phyloP scores from a whole-genome alignment of 805 yeast genomes.

The Sporopachydermia quercuum region DNA sequence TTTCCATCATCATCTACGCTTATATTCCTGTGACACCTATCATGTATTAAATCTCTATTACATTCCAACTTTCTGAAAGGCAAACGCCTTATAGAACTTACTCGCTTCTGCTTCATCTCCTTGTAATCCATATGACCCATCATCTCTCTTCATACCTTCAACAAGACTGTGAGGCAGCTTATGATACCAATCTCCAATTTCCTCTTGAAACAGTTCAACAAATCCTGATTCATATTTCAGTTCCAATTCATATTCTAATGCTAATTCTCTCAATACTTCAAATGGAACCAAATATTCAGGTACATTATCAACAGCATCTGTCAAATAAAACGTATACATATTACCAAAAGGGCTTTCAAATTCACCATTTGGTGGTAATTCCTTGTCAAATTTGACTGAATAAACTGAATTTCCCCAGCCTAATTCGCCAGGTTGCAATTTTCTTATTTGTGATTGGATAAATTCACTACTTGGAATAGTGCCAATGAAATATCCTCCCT shows the following conservation, averaged over 20 bases:
- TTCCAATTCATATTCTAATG: constrained; percentile 69
- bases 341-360: constrained; percentile 73
- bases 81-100: constrained; percentile 76
- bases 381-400: constrained; percentile 64
- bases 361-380: constrained; percentile 61
- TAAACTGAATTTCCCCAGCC: constrained; percentile 81
- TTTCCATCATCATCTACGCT: no score
- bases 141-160: constrained; percentile 57
- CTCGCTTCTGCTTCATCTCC: constrained; percentile 82
- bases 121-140: constrained; percentile 75
- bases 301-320: constrained; percentile 91
- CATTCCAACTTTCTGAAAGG: constrained; percentile 54
- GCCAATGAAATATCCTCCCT: constrained; percentile 84
- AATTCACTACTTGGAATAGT: constrained; percentile 89
- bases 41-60: no score
- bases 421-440: constrained; percentile 34
- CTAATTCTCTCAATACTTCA: constrained; percentile 68
- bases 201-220: constrained; percentile 66
- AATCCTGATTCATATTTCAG: constrained; percentile 64
- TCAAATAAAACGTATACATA: constrained; percentile 62
- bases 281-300: constrained; percentile 96
- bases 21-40: no score
- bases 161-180: constrained; percentile 43
- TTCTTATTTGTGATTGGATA: constrained; percentile 49
- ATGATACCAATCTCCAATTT: constrained; percentile 51